phyloP scores from a whole-genome alignment of 202 grass and related monocot genomes.

The Musa balbisiana region DNA sequence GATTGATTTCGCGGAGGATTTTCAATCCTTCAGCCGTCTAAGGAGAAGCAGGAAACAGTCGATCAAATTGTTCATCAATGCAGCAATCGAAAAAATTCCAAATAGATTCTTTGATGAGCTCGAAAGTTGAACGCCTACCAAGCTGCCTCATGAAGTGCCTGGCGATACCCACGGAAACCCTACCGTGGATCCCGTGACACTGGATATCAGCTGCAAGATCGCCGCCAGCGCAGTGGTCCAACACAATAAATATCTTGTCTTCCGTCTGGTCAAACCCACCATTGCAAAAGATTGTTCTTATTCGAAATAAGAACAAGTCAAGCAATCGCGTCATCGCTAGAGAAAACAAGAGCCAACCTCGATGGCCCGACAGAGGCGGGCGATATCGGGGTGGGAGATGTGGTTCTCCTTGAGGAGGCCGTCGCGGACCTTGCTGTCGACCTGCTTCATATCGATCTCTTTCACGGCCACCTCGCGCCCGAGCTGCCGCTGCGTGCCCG shows the following conservation, averaged over 20 bases:
- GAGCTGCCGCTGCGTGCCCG: conserved; percentile 31
- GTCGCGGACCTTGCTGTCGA: conserved; percentile 35
- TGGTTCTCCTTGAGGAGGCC: conserved; percentile 42
- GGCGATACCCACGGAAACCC: conserved; percentile 37
- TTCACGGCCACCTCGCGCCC: conserved; percentile 54
- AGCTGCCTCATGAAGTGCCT: conserved; percentile 50
- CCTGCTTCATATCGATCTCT: conserved; percentile 44
- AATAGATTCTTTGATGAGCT: neutral
- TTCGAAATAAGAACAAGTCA: neutral
- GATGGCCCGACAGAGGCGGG: conserved; percentile 47
- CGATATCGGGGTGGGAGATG: conserved; percentile 62
- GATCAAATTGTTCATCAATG: conserved; percentile 2
- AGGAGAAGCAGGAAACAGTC: neutral
- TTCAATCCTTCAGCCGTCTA: neutral
- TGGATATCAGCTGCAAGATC: conserved; percentile 39
- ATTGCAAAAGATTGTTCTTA: neutral
- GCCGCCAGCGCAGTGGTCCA: conserved; percentile 66
- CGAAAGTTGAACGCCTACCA: conserved; percentile 17
- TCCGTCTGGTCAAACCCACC: conserved; percentile 28
- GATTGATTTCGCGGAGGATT: neutral
- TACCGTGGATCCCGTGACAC: conserved; percentile 25
- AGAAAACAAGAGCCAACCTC: conserved; percentile 22
- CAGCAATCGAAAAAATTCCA: neutral
- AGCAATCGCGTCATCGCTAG: neutral
- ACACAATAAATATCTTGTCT: conserved; percentile 39